Conservation (phyloP, 306 rosid species). For the Prunus padus region DNA sequence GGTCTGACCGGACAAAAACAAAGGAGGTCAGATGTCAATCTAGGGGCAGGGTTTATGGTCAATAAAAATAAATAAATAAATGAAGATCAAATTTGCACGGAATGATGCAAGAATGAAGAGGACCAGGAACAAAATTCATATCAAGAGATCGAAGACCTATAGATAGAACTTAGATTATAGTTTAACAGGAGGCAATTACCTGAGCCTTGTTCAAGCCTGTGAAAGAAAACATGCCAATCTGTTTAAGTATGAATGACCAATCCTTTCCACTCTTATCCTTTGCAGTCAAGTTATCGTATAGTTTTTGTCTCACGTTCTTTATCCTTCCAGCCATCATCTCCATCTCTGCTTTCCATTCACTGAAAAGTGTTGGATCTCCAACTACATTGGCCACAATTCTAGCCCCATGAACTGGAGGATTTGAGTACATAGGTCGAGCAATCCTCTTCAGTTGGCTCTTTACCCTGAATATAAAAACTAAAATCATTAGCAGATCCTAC, state of each 20-base stretch:
- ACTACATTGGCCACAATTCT: constrained; percentile 89
- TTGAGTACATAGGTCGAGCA: constrained; percentile 98
- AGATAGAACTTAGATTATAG: not conserved
- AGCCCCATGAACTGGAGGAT: constrained; percentile 96
- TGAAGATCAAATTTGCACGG: no score
- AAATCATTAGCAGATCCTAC: constrained; percentile 17
- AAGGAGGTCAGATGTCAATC: not conserved
- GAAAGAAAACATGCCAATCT: constrained; percentile 98
- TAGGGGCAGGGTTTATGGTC: no score
- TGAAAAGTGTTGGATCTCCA: constrained; percentile 73
- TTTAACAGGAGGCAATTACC: constrained; percentile 42
- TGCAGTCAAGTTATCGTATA: constrained; percentile 65
- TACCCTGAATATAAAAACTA: constrained; percentile 54
- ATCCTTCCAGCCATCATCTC: constrained; percentile 99
- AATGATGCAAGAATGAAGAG: not conserved
- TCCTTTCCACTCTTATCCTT: constrained; percentile 94
- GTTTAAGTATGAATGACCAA: constrained; percentile 93
- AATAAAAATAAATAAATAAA: no score
- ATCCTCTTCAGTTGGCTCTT: constrained; percentile 96
- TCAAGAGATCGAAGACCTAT: not conserved
- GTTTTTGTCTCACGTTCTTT: constrained; percentile 78
- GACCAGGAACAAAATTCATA: not conserved
- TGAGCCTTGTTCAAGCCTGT: constrained; percentile 82
- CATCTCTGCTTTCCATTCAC: constrained; percentile 96
- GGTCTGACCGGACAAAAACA: constrained; percentile 46